These are phyloP conservation scores for Mycena galopus DNA, from an alignment of 768 basidiomycete genomes.

Conservation along the genomic window DNA sequence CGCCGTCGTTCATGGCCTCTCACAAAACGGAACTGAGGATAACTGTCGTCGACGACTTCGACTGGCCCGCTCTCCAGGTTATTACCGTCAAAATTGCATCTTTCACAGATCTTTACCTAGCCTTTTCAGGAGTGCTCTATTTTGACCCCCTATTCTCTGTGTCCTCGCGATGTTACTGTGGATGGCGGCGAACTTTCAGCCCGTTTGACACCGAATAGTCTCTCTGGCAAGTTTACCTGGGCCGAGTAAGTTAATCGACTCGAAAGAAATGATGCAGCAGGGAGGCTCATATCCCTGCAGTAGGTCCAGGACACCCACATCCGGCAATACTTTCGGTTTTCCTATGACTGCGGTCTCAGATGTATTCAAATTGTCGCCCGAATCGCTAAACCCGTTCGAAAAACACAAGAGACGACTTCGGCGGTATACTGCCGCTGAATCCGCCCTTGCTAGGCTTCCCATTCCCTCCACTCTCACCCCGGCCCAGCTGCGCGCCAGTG, in stretches of 20 bases:
- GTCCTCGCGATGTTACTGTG: constrained; percentile 26
- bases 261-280: neutral
- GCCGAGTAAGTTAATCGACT: constrained; percentile 2
- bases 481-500: constrained; percentile 5
- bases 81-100: neutral
- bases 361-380: constrained; percentile 2
- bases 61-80: constrained; percentile 35
- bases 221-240: constrained; percentile 14
- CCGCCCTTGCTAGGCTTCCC: constrained; percentile 19
- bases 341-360: constrained; percentile 26
- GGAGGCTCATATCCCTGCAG: neutral
- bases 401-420: constrained; percentile 31
- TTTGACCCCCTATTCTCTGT: constrained; percentile 31
- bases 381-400: constrained; percentile 27
- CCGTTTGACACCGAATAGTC: constrained; percentile 29
- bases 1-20: constrained; percentile 29
- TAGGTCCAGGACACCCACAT: constrained; percentile 11
- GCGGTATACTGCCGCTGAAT: constrained; percentile 32
- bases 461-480: constrained; percentile 7
- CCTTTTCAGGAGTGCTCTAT: constrained; percentile 16
- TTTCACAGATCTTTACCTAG: neutral
- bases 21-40: constrained; percentile 31
- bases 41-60: constrained; percentile 30
- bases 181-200: constrained; percentile 29
- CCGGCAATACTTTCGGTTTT: constrained; percentile 29